phyloP scores from a whole-genome alignment of 2,329 filamentous ascomycete genomes.

The Epichloe coenophiala region DNA sequence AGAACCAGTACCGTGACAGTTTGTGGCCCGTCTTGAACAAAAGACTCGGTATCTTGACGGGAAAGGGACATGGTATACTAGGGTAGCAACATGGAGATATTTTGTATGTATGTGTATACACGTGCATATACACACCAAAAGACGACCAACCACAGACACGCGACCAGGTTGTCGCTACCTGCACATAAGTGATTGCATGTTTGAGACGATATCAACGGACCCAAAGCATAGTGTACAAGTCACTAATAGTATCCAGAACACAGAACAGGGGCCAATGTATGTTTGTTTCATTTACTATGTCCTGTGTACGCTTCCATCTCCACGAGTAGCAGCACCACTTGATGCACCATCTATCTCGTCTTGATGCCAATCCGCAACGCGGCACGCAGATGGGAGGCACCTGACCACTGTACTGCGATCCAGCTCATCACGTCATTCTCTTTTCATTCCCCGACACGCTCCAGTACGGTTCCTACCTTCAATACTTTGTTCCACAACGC shows the following conservation, averaged over 20 bases:
- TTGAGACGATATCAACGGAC: too few relatives aligned
- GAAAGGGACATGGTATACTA: too few relatives aligned
- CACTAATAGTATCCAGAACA: background rate
- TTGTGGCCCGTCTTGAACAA: too few relatives aligned
- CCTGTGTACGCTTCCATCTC: background rate
- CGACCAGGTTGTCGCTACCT: too few relatives aligned
- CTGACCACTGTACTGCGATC: background rate
- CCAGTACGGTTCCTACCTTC: background rate
- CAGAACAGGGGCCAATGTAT: background rate
- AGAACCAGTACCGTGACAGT: too few relatives aligned
- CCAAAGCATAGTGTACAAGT: too few relatives aligned
- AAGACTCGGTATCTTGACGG: too few relatives aligned
- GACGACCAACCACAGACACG: too few relatives aligned
- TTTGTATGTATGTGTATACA: too few relatives aligned
- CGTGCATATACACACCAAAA: too few relatives aligned
- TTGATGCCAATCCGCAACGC: conserved; percentile 3
- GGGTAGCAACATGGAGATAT: too few relatives aligned
- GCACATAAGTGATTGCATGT: background rate
- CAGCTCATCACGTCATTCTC: background rate
- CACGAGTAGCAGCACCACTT: conserved; percentile 5
- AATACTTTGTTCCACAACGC: background rate
- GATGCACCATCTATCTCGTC: conserved; percentile 3
- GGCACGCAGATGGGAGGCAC: background rate
- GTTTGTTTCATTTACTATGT: background rate
- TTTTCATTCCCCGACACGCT: conserved; percentile 1